A percentile compares a stretch with the other conserved stretches of the same genome.
phyloP scores from a whole-genome alignment of 257 asterid genomes.

The Handroanthus guayacan region DNA sequence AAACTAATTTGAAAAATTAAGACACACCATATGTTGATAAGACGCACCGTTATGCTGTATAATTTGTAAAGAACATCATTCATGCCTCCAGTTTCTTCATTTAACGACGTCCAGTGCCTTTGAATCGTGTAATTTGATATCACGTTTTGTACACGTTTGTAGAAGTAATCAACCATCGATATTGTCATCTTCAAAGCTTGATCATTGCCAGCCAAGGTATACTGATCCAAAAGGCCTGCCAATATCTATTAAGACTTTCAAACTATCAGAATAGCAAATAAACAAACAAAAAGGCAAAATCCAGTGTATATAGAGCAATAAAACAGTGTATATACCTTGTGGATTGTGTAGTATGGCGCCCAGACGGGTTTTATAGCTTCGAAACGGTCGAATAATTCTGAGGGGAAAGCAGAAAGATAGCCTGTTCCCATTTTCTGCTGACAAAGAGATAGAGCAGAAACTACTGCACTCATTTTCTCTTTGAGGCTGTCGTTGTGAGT shows the following conservation, averaged over 20 bases:
- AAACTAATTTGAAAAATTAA: neutral
- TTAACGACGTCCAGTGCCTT: conserved; percentile 73
- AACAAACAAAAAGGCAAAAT: neutral
- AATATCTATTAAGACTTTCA: conserved; percentile 53
- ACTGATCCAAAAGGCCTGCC: conserved; percentile 93
- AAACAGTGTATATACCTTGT: conserved; percentile 57
- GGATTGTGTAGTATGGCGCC: conserved; percentile 98
- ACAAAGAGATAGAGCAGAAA: conserved; percentile 62
- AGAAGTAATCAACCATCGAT: conserved; percentile 88
- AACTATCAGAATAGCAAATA: conserved; percentile 1
- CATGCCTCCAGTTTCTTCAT: conserved; percentile 99
- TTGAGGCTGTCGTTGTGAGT: conserved; percentile 70
- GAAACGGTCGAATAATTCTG: conserved; percentile 68
- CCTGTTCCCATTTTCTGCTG: conserved; percentile 80
- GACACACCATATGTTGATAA: neutral
- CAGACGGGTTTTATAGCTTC: conserved; percentile 77
- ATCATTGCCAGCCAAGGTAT: conserved; percentile 60
- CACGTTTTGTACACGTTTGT: conserved; percentile 78
- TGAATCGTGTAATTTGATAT: conserved; percentile 64
- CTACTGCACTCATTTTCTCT: conserved; percentile 61
- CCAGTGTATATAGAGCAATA: neutral
- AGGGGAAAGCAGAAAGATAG: conserved; percentile 89
- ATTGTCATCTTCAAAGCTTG: conserved; percentile 62
- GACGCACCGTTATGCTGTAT: conserved; percentile 70
- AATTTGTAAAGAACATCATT: conserved; percentile 84